Base-by-base conservation (phyloP, 169 alveolate genomes). In the Blepharisma undulans region DNA sequence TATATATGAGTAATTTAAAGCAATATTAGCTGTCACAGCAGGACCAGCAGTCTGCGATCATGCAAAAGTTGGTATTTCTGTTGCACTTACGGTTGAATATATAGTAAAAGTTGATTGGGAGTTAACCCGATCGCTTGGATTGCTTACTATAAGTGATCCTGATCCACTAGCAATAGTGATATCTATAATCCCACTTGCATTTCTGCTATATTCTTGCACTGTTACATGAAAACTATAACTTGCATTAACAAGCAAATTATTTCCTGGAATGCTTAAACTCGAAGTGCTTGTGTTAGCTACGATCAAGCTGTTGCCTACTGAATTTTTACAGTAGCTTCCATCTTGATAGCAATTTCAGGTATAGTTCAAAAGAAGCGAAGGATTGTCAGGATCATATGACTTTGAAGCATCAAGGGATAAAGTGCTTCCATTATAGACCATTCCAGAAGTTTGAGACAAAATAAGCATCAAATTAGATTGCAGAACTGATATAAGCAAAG, bases 321-420 rank as follows among this genome's bases (percentile, higher is more conserved):
- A 33, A 30, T 84, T 82, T 29, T 8, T 7, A n/a, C 89, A 84
- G 36, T 30, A 18, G 8, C 4, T 14, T 0, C 33, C 0, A 27
- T 10, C 22, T 30, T 36, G 19, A 25, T 1, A 32, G 33, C 89
- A 84, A 59, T 25, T 36, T 30, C 89, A 84, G 16, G 32, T 82
- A 30, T 36, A 84, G 10, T 48, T 59, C 36, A 84, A 36, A 7
- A 30, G 0, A 8, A 34, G 12, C 7, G 16, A 8, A 10, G 27
- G 36, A 77, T 84, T 59, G n/a, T 84, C 89, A 14, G 89, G 89
- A 77, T 84, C 89, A 25, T 21, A 84, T 16, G 89, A 84, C 18
- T 33, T 22, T 10, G 32, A 18, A 25, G 89, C 89, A 4, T 33
- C 74, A 10, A 84, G 84, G 14, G 18, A 18, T 59, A 84, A 32